Conservation (phyloP, 257 asterid genomes). For the Nicotiana knightiana region DNA sequence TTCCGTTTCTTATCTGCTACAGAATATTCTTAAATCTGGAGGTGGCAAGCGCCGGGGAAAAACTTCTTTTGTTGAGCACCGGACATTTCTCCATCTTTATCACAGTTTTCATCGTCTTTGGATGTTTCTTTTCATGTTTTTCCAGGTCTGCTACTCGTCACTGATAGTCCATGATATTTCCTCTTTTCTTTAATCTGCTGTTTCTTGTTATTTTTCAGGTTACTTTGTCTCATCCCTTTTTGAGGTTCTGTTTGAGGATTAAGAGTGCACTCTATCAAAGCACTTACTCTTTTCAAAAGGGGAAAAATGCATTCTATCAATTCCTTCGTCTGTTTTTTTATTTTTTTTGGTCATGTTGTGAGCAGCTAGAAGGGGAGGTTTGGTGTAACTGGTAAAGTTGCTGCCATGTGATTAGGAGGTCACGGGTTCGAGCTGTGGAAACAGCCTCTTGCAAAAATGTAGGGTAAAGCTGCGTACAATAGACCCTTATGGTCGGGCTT, state of each 20-base stretch:
- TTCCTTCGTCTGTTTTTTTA: not conserved
- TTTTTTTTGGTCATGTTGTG: not conserved
- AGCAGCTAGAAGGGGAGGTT: no score
- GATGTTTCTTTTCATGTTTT: slow-evolving; percentile 91
- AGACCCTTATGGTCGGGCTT: no score
- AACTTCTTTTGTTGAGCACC: slow-evolving; percentile 95
- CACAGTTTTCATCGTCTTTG: slow-evolving; percentile 98
- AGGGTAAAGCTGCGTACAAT: no score
- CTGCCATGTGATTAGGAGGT: no score
- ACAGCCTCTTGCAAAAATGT: no score
- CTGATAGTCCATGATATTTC: not conserved
- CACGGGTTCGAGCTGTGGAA: no score
- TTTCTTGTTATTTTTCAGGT: not conserved
- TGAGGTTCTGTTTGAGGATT: not conserved
- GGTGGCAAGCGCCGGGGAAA: slow-evolving; percentile 79
- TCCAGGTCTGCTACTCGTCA: slow-evolving; percentile 59
- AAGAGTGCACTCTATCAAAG: not conserved
- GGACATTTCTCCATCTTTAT: slow-evolving; percentile 96
- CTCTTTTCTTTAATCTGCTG: not conserved
- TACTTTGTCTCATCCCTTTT: not conserved
- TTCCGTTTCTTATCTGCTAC: slow-evolving; percentile 24
- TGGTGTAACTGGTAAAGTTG: no score
- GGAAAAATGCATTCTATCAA: not conserved
- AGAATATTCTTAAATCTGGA: slow-evolving; percentile 66
- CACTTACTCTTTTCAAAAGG: no score